Conservation (phyloP, 1,284 basidiomycete genomes). For the Paramarasmius palmivorus region DNA sequence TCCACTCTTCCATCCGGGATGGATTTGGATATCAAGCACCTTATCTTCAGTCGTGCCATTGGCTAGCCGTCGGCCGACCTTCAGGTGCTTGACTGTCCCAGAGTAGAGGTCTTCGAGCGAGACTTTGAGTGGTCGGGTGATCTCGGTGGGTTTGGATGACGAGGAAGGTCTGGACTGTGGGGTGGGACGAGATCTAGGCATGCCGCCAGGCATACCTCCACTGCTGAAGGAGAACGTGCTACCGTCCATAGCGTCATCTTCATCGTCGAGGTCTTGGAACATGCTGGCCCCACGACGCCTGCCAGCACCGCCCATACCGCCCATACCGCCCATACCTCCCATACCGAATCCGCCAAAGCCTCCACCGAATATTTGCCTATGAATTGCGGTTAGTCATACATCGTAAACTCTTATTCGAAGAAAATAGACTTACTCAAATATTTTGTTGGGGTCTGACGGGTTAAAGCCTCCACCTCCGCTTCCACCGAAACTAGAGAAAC, state of each 20-base stretch:
- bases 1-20: constrained; percentile 86
- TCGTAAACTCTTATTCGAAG: background rate
- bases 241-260: constrained; percentile 54
- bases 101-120: constrained; percentile 90
- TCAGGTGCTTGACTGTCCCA: constrained; percentile 88
- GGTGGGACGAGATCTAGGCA: constrained; percentile 27
- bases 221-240: constrained; percentile 33
- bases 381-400: constrained; percentile 22
- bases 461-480: constrained; percentile 58
- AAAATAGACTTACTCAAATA: constrained; percentile 78
- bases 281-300: constrained; percentile 35
- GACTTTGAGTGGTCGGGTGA: constrained; percentile 83
- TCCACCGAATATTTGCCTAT: constrained; percentile 67
- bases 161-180: constrained; percentile 18
- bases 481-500: constrained; percentile 25
- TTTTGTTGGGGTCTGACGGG: constrained; percentile 85
- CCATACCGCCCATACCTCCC: constrained; percentile 44
- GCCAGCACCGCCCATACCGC: constrained; percentile 40
- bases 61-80: constrained; percentile 77
- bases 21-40: constrained; percentile 86
- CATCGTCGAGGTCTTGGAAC: constrained; percentile 41
- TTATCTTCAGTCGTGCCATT: constrained; percentile 86
- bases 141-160: constrained; percentile 53
- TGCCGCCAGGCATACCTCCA: constrained; percentile 59
- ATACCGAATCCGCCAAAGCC: constrained; percentile 26